Percentiles rank a stretch among this genome's conserved stretches.
Conservation (phyloP, 805 yeast genomes). For the Saccharomycopsis oosterbeekiorum region DNA sequence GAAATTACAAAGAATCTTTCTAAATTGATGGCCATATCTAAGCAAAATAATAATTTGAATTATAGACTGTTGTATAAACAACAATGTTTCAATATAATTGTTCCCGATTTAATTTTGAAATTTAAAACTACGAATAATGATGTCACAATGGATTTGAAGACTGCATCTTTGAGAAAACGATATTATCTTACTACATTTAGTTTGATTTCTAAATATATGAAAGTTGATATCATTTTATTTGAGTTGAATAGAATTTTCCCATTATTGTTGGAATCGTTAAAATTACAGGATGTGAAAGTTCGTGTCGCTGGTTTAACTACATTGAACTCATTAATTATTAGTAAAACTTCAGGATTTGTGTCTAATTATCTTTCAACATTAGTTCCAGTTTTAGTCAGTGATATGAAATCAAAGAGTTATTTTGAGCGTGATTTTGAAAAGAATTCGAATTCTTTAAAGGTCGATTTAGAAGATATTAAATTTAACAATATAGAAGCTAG, state of each 20-base stretch:
- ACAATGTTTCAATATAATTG: conserved; percentile 51
- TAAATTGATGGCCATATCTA: neutral
- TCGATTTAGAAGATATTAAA: conserved; percentile 19
- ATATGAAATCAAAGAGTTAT: conserved; percentile 22
- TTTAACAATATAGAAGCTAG: conserved; percentile 43
- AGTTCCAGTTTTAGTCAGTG: conserved; percentile 41
- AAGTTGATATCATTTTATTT: conserved; percentile 51
- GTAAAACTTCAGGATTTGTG: conserved; percentile 44
- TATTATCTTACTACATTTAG: conserved; percentile 60
- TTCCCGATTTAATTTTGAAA: conserved; percentile 45
- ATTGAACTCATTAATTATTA: conserved; percentile 39
- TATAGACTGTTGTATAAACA: conserved; percentile 64
- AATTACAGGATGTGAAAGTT: conserved; percentile 37
- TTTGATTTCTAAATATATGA: conserved; percentile 52
- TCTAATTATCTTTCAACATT: conserved; percentile 45
- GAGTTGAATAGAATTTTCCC: conserved; percentile 61
- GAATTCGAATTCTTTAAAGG: conserved; percentile 11
- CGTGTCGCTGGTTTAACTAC: conserved; percentile 55
- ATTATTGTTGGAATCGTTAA: conserved; percentile 54
- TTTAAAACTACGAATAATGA: conserved; percentile 23
- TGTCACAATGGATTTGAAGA: neutral
- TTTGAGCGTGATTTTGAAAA: conserved; percentile 14
- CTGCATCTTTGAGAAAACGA: conserved; percentile 28
- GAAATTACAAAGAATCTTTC: neutral
- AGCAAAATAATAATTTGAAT: conserved; percentile 4